Evolutionary conservation across 352 stramenopile genomes (phyloP), one percentile per base, ranked within the genome.

Genomic region (Globisporangium camurandrum): DNA sequence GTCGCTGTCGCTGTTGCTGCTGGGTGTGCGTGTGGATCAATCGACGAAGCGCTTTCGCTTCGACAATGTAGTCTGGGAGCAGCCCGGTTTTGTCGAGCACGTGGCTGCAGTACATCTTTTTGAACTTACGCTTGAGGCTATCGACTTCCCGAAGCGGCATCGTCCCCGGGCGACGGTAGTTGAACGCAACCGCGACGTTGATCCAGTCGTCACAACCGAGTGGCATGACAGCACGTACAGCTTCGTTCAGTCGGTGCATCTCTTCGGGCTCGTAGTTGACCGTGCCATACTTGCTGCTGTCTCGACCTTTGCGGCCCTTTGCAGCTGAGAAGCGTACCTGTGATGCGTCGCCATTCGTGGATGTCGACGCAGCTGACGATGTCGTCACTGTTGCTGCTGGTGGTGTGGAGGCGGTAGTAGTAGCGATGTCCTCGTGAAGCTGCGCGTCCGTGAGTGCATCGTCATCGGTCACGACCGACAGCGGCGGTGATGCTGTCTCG

Each of bases 221-320:
- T 11, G 74, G 74, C 56, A 83, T 62, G 50, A 86, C 68, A 7
- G 61, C 58, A 43, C 74, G 74, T 38, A 83, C 71, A 44, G 79
- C 76, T 11, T 67, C 74, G 48, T 75, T 79, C 36, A 86, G 62
- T 3, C 74, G 74, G 40, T 64, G 71, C 74, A 86, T 86, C 61
- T 83, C 73, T 52, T 83, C 70, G 31, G 67, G 58, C 54, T 70
- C 83, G 64, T 86, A 86, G 57, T 86, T 83, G 19, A 81, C 71
- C 1, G 71, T 83, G 28, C 71, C 71, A 36, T 80, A 79, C 51
- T 83, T 83, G 58, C 68, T 80, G 61, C 71, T 83, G 20, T 54
- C 64, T 2, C 71, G 71, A 14, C 57, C 61, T 27, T 48, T 56
- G 22, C 45, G 46, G 27, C 44, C 27, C 11, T 50, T 57, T 3